Conservation (phyloP, 176 grass and related monocot species). For the Oryza brachyantha region DNA sequence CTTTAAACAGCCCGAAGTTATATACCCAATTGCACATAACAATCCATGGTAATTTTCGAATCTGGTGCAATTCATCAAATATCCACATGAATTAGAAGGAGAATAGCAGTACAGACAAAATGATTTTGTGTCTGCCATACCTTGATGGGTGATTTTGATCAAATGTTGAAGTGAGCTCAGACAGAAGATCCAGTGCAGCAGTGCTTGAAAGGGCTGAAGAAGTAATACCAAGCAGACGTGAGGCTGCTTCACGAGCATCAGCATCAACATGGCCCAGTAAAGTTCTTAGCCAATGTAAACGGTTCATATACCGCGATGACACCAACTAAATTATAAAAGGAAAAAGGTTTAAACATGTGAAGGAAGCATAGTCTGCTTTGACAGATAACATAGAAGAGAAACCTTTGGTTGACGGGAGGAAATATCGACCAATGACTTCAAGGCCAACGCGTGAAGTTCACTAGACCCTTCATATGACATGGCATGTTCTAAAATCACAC, state of each 20-base stretch:
- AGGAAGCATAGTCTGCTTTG: conserved; percentile 25
- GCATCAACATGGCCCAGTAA: conserved; percentile 83
- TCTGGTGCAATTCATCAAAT: conserved; percentile 53
- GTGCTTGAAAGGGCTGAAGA: conserved; percentile 72
- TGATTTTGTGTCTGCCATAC: conserved; percentile 30
- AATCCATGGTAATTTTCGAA: conserved; percentile 87
- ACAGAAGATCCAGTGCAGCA: conserved; percentile 55
- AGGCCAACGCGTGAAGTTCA: conserved; percentile 81
- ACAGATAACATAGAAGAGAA: conserved; percentile 17
- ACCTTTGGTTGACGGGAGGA: conserved; percentile 71
- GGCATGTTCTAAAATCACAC: conserved; percentile 78
- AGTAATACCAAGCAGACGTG: conserved; percentile 69
- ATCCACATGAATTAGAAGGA: conserved; percentile 30
- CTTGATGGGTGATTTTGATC: conserved; percentile 52
- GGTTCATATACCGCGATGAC: conserved; percentile 62
- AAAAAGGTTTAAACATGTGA: conserved; percentile 16
- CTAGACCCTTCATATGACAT: conserved; percentile 80
- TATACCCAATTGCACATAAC: conserved; percentile 76
- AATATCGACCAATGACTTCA: conserved; percentile 90
- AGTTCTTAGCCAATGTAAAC: conserved; percentile 63
- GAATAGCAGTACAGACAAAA: conserved; percentile 7
- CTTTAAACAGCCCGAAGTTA: conserved; percentile 75
- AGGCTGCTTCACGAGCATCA: conserved; percentile 82
- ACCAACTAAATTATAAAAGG: conserved; percentile 56
- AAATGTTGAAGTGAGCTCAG: conserved; percentile 63